Evolutionary conservation across 805 yeast genomes (phyloP).

Genomic region (Spathaspora arborariae): DNA sequence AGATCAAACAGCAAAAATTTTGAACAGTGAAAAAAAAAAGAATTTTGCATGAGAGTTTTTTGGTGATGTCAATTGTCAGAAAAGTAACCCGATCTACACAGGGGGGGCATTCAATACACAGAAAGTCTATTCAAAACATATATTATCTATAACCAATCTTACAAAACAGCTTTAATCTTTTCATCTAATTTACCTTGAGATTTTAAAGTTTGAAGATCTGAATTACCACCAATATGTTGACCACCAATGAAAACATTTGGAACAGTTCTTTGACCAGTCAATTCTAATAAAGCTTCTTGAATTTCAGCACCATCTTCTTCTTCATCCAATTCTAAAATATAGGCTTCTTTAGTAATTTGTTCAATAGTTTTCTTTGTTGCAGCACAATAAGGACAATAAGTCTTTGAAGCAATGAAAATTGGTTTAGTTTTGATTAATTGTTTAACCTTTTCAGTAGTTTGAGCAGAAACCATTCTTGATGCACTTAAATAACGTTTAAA

Average conservation of each 20-base stretch:
- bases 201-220: conserved; percentile 74
- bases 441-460: conserved; percentile 55
- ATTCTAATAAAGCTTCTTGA: conserved; percentile 70
- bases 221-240: conserved; percentile 93
- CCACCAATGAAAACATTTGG: conserved; percentile 91
- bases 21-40: background rate
- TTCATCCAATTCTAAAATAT: conserved; percentile 50
- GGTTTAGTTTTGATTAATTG: conserved; percentile 59
- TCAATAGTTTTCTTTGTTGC: conserved; percentile 42
- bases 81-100: too few species aligned
- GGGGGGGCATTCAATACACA: too few species aligned
- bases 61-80: too few species aligned
- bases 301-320: conserved; percentile 72
- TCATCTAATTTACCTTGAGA: conserved; percentile 55
- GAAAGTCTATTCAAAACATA: background rate
- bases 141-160: conserved; percentile 6
- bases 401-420: conserved; percentile 69
- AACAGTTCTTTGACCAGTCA: conserved; percentile 90
- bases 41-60: too few species aligned
- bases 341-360: conserved; percentile 44
- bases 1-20: too few species aligned
- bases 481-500: conserved; percentile 9
- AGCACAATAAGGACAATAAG: conserved; percentile 43
- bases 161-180: conserved; percentile 37
- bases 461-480: conserved; percentile 54